Conservation (phyloP, 306 rosid species). For the Rosa persica region DNA sequence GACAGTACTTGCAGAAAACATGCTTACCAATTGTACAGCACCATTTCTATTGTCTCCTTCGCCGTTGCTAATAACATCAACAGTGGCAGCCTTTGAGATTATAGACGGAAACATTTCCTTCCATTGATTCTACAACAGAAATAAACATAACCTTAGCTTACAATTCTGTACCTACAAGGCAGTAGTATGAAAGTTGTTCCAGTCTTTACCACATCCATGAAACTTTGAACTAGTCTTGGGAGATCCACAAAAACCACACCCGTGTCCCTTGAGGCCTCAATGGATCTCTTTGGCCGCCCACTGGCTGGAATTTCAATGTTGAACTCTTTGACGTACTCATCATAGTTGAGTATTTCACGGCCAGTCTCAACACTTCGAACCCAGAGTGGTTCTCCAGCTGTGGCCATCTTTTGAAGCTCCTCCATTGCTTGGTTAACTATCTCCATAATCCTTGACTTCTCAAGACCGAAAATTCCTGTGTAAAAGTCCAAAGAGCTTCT, state of each 20-base stretch:
- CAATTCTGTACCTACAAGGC: background rate
- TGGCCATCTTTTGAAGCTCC: conserved; percentile 82
- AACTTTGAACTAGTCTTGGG: conserved; percentile 67
- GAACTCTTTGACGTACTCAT: conserved; percentile 75
- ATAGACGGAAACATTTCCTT: conserved; percentile 95
- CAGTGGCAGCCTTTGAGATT: conserved; percentile 86
- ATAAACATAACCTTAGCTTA: background rate
- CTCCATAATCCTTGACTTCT: conserved; percentile 80
- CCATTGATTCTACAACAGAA: conserved; percentile 75
- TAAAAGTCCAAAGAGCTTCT: conserved; percentile 81
- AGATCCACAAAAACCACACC: conserved; percentile 77
- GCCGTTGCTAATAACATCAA: conserved; percentile 75
- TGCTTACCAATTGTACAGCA: conserved; percentile 80
- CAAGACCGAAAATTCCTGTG: conserved; percentile 85
- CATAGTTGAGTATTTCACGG: conserved; percentile 84
- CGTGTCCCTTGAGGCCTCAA: conserved; percentile 87
- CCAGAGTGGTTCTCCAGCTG: conserved; percentile 78
- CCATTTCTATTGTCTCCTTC: conserved; percentile 74
- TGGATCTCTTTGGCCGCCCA: conserved; percentile 56
- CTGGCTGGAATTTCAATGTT: conserved; percentile 34
- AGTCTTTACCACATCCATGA: conserved; percentile 71
- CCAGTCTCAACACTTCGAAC: conserved; percentile 86
- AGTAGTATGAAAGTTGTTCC: background rate
- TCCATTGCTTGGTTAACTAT: conserved; percentile 67
- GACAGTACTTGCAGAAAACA: background rate